phyloP scores from a whole-genome alignment of 2,329 filamentous ascomycete genomes.

The Raffaelea albimanens region DNA sequence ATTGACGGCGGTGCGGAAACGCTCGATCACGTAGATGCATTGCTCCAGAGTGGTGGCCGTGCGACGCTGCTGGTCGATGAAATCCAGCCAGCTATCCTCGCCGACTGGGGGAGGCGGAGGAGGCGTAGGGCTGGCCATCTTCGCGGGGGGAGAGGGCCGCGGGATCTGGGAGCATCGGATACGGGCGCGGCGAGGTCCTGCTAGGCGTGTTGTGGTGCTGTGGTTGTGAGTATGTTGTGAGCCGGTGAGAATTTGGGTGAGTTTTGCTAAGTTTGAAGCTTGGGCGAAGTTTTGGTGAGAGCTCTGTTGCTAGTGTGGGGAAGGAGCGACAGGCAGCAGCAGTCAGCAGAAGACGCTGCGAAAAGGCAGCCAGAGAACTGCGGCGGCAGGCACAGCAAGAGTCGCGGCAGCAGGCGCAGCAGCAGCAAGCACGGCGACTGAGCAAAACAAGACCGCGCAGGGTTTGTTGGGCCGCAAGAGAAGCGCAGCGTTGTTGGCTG shows the following conservation, averaged over 20 bases:
- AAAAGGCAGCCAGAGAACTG: no score
- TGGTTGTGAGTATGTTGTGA: not conserved
- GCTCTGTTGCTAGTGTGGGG: not conserved
- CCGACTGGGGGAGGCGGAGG: conserved; percentile 43
- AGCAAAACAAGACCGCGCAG: not conserved
- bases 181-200: not conserved
- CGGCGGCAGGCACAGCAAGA: no score
- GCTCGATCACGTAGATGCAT: conserved; percentile 60
- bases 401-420: not conserved
- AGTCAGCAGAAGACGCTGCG: no score
- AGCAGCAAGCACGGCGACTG: not conserved
- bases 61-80: conserved; percentile 61
- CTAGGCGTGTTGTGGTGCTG: not conserved
- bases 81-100: conserved; percentile 69
- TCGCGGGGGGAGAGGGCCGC: conserved; percentile 6
- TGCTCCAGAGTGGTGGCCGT: conserved; percentile 53
- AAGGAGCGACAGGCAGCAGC: not conserved
- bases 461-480: no score
- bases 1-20: conserved; percentile 58
- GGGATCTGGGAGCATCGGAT: conserved; percentile 8
- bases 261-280: no score
- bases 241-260: not conserved
- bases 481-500: not conserved
- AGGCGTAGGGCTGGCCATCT: conserved; percentile 15
- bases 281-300: not conserved